A percentile compares a stretch with the other conserved stretches of the same genome.
phyloP scores from a whole-genome alignment of 257 asterid species.

The Solanum piurae region DNA sequence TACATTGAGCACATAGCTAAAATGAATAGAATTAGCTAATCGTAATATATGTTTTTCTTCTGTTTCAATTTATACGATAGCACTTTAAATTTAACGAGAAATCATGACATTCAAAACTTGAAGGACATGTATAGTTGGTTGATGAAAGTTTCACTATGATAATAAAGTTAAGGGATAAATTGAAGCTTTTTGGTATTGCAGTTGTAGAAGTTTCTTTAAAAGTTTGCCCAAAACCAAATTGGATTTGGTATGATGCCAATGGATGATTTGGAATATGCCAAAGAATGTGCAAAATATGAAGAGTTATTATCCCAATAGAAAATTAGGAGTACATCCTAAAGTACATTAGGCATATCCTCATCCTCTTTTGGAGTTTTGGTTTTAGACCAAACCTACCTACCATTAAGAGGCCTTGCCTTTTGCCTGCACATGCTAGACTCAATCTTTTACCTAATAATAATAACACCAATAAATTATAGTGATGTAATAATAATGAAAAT shows the following conservation, averaged over 20 bases:
- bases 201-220: neutral
- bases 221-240: neutral
- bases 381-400: neutral
- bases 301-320: neutral
- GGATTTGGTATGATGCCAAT: neutral
- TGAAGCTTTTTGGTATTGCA: neutral
- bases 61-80: neutral
- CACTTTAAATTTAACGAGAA: neutral
- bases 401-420: neutral
- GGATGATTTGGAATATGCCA: neutral
- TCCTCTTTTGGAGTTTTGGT: neutral
- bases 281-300: neutral
- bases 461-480: neutral
- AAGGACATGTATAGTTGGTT: neutral
- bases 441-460: neutral
- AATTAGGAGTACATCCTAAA: constrained; percentile 2
- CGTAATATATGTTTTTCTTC: neutral
- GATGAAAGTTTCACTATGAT: neutral
- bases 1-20: neutral
- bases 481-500: neutral
- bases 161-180: neutral
- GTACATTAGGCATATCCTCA: neutral
- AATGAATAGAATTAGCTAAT: neutral
- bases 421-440: neutral
- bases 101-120: neutral